Evolutionary conservation across 192 early-diverging fungal species (phyloP).

Genomic region (Entrophospora sp.): DNA sequence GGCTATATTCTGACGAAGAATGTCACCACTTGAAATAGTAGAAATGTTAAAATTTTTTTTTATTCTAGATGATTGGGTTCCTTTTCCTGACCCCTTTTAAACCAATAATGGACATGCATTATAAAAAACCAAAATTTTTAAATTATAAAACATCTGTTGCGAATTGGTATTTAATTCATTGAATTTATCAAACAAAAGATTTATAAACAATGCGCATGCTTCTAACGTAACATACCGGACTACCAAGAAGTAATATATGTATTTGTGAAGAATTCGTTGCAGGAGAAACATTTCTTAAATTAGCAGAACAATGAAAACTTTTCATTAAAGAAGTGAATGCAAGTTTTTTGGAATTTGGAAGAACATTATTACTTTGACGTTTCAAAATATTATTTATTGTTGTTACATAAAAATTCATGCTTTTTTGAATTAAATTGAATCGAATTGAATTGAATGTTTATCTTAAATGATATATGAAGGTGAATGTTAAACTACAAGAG

Average conservation of each 20-base stretch:
- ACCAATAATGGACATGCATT: not conserved
- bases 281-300: not conserved
- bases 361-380: too few relatives aligned
- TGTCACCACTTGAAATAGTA: constrained; percentile 74
- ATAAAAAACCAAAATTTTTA: not conserved
- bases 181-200: not conserved
- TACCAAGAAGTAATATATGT: constrained; percentile 63
- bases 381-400: too few relatives aligned
- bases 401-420: too few relatives aligned
- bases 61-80: constrained; percentile 78
- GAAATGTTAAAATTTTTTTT: constrained; percentile 53
- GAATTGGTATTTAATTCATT: not conserved
- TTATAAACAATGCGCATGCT: not conserved
- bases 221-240: constrained; percentile 53
- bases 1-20: constrained; percentile 74
- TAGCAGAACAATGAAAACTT: not conserved
- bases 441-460: too few relatives aligned
- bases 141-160: not conserved
- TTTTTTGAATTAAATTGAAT: too few relatives aligned
- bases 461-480: too few relatives aligned
- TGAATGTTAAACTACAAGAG: too few relatives aligned
- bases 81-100: constrained; percentile 70
- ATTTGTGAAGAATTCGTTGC: constrained; percentile 27
- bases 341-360: too few relatives aligned
- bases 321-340: too few relatives aligned